Evolutionary conservation across 2,329 filamentous ascomycete species (phyloP).

Genomic region (Daldinia eschscholtzii): DNA sequence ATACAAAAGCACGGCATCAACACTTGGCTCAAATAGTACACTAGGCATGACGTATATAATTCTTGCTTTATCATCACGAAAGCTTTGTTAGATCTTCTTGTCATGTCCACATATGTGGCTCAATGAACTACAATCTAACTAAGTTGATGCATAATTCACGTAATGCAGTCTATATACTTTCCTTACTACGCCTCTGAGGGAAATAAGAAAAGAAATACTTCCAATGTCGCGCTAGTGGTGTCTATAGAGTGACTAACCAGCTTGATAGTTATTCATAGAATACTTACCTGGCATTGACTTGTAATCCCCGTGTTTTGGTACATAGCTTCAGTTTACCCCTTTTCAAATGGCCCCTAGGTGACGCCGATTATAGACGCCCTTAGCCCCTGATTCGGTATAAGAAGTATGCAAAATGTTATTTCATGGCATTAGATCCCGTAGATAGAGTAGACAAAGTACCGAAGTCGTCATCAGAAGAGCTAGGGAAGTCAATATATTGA

Average conservation of each 20-base stretch:
- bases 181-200: neutral
- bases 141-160: neutral
- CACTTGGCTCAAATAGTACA: slow-evolving; percentile 11
- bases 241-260: neutral
- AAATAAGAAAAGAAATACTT: neutral
- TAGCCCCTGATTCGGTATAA: neutral
- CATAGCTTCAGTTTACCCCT: neutral
- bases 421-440: neutral
- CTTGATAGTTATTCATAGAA: neutral
- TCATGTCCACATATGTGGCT: neutral
- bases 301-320: neutral
- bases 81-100: neutral
- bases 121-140: neutral
- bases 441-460: neutral
- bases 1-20: slow-evolving; percentile 3
- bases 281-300: neutral
- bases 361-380: neutral
- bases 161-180: neutral
- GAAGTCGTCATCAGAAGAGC: neutral
- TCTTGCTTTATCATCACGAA: neutral
- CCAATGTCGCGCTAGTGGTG: neutral
- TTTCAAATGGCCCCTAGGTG: neutral
- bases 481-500: neutral
- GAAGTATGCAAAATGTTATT: neutral
- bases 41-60: slow-evolving; percentile 1